Conservation (phyloP, 139 green algal species). For the Tetradesmus obliquus region DNA sequence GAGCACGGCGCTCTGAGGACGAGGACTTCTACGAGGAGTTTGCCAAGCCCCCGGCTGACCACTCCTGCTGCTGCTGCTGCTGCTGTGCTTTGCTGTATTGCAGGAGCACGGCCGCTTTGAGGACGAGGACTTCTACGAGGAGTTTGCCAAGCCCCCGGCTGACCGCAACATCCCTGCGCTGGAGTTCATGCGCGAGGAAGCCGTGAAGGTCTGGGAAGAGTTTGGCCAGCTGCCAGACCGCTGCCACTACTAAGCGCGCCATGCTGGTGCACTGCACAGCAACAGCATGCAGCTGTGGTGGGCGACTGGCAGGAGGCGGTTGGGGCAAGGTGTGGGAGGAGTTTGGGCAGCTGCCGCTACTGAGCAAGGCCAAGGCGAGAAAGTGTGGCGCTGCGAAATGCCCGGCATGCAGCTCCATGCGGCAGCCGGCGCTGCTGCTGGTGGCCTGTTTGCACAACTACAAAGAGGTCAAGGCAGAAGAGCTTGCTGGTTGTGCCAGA, state of each 20-base stretch:
- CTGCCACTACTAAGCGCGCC: slow-evolving; percentile 54
- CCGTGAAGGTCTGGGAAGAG: slow-evolving; percentile 59
- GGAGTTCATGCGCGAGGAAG: slow-evolving; percentile 57
- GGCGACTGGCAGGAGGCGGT: too few relatives aligned
- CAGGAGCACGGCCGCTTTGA: slow-evolving; percentile 54
- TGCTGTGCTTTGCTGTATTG: background rate
- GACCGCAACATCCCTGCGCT: slow-evolving; percentile 49
- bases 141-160: slow-evolving; percentile 48
- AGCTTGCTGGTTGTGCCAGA: background rate
- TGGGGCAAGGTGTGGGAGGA: too few relatives aligned
- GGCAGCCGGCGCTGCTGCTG: too few relatives aligned
- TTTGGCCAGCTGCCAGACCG: slow-evolving; percentile 53
- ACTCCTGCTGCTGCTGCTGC: slow-evolving; percentile 1
- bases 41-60: slow-evolving; percentile 40
- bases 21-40: slow-evolving; percentile 59
- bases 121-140: slow-evolving; percentile 55
- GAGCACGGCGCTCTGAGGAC: slow-evolving; percentile 58
- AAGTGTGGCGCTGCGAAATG: too few relatives aligned
- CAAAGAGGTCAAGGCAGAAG: background rate
- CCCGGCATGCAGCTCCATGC: too few relatives aligned
- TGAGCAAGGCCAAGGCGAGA: too few relatives aligned
- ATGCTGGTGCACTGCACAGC: background rate
- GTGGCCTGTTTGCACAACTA: background rate
- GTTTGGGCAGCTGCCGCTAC: too few relatives aligned
- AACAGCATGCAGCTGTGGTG: background rate